Evolutionary conservation across 495 filamentous ascomycete species (phyloP).

Genomic region (Aspergillus asperescens): DNA sequence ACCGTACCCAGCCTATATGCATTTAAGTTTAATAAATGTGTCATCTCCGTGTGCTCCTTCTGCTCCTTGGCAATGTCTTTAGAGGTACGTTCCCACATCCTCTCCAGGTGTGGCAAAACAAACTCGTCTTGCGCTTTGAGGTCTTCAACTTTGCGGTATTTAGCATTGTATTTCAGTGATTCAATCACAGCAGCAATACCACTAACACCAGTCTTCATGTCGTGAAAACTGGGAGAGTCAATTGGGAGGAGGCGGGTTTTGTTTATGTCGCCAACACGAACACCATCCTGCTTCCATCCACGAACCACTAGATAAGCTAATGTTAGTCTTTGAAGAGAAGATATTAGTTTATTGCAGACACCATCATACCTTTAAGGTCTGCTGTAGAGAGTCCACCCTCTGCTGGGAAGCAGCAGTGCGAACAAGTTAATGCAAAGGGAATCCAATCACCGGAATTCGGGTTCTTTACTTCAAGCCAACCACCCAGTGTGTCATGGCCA

Average conservation of each 20-base stretch:
- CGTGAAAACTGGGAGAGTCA: not conserved
- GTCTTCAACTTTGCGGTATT: not conserved
- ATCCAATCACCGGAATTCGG: not conserved
- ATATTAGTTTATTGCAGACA: not conserved
- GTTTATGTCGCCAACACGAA: not conserved
- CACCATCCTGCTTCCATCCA: not conserved
- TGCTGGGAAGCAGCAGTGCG: not conserved
- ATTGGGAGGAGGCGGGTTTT: not conserved
- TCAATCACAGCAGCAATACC: not conserved
- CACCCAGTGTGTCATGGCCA: not conserved
- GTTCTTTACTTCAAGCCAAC: not conserved
- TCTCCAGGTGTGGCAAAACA: not conserved
- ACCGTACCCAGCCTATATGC: not conserved
- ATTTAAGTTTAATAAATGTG: not conserved
- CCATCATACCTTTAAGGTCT: not conserved
- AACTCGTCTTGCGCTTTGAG: not conserved
- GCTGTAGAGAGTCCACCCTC: not conserved
- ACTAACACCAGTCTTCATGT: not conserved
- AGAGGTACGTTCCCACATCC: not conserved
- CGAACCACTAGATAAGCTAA: not conserved
- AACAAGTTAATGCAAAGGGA: slow-evolving; percentile 1
- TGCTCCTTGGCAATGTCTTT: not conserved
- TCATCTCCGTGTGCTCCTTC: not conserved
- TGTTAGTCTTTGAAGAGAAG: not conserved
- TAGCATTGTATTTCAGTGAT: not conserved